These are phyloP conservation scores for Thelonectria olida DNA, from an alignment of 2,329 filamentous ascomycete genomes.

Conservation along the genomic window DNA sequence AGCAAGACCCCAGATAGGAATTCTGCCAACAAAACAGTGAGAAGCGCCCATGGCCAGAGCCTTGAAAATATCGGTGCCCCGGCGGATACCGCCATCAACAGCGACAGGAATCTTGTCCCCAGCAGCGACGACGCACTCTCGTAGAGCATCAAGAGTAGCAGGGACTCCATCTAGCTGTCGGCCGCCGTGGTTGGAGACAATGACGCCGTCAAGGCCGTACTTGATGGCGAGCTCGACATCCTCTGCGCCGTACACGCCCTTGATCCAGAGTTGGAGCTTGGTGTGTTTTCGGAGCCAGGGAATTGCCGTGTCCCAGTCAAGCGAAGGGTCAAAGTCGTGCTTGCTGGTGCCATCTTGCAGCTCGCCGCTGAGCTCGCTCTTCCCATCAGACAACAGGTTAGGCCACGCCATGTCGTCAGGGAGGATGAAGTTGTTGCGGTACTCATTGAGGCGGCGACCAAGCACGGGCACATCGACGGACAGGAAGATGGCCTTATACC, in stretches of 20 bases:
- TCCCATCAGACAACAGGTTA: constrained; percentile 45
- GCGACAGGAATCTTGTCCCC: constrained; percentile 67
- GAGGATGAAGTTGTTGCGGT: constrained; percentile 55
- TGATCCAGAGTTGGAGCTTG: constrained; percentile 54
- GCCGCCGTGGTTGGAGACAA: constrained; percentile 36
- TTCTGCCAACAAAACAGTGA: constrained; percentile 34
- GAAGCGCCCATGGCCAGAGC: constrained; percentile 42
- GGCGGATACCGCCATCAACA: constrained; percentile 45
- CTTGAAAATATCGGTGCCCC: constrained; percentile 45
- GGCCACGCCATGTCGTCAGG: constrained; percentile 55
- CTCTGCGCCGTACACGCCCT: constrained; percentile 46
- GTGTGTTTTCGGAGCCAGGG: constrained; percentile 64
- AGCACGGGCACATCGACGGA: constrained; percentile 67
- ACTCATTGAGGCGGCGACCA: constrained; percentile 56
- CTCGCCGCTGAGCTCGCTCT: constrained; percentile 30
- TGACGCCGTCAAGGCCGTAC: constrained; percentile 42
- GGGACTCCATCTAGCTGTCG: constrained; percentile 53
- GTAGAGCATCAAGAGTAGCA: constrained; percentile 64
- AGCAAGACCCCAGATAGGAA: constrained; percentile 50
- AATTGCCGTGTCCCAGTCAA: constrained; percentile 70
- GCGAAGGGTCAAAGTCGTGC: constrained; percentile 43
- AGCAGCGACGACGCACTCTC: constrained; percentile 69
- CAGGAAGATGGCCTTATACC: constrained; percentile 63
- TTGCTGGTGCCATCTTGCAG: constrained; percentile 14
- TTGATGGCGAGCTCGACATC: constrained; percentile 42